These are phyloP conservation scores for Aspergillus ellipticus DNA, from an alignment of 495 filamentous ascomycete genomes.

Conservation along the genomic window DNA sequence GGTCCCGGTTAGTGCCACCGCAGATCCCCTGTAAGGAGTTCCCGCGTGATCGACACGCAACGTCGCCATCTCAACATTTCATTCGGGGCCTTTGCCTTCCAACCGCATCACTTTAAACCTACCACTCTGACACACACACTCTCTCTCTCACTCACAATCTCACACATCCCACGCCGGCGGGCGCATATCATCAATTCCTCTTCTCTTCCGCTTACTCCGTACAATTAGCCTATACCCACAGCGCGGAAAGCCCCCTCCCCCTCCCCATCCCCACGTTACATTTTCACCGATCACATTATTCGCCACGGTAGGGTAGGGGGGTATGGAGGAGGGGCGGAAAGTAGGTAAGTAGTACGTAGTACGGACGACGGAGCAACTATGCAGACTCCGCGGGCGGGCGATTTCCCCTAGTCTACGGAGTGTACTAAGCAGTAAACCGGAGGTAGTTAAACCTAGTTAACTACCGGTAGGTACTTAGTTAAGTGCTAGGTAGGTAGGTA, in stretches of 20 bases:
- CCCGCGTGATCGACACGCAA: slow-evolving; percentile 40
- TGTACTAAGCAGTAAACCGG: too few relatives aligned
- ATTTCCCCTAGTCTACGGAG: neutral
- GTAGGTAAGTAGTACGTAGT: too few relatives aligned
- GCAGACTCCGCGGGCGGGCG: neutral
- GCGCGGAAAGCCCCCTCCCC: neutral
- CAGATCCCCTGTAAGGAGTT: slow-evolving; percentile 31
- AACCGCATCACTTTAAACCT: slow-evolving; percentile 14
- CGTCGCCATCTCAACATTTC: slow-evolving; percentile 10
- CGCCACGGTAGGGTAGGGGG: too few relatives aligned
- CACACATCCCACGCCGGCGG: too few relatives aligned
- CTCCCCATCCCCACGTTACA: neutral
- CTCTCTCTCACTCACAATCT: too few relatives aligned
- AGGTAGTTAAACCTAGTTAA: too few relatives aligned
- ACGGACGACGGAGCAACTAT: too few relatives aligned
- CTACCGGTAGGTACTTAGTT: too few relatives aligned
- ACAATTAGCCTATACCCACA: neutral
- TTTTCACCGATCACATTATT: neutral
- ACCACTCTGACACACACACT: neutral
- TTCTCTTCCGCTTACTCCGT: neutral
- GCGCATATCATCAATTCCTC: slow-evolving; percentile 5
- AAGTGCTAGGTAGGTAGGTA: too few relatives aligned
- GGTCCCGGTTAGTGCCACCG: slow-evolving; percentile 6
- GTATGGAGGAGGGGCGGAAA: too few relatives aligned
- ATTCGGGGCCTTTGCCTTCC: slow-evolving; percentile 7